Evolutionary conservation across 164 flowering plant genomes (phyloP), one percentile per base, ranked within the genome.

Genomic region (Vitis rotundifolia): DNA sequence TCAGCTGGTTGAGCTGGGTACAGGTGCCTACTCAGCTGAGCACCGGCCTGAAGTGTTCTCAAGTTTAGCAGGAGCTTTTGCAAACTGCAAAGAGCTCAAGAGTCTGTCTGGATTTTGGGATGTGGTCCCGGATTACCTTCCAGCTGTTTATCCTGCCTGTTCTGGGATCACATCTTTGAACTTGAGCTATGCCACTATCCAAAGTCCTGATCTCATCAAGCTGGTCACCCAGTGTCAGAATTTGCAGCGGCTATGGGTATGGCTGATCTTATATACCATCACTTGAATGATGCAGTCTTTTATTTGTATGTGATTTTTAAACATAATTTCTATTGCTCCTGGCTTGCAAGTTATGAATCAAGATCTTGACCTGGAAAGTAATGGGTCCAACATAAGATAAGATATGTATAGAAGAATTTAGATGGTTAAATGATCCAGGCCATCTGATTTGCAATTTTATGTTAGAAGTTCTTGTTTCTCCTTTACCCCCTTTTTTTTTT

Each of bases 91-190:
- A 76, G 76, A 80, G 51, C 85, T 94, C 49, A 85, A 77, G 84
- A 81, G 87, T 72, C 79, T 94, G 61, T 94, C 99, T 68, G 99
- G 97, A n/a, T 89, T 94, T 68, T 94, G 94, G 95, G 97, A 88
- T 71, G 92, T 82, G 9, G 84, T 74, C 49, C 91, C 93, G 9
- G 67, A 79, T 15, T 89, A 82, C 52, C 84, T 93, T 56, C 89
- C 92, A 1, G 85, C 89, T 56, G 12, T 89, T 15, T 87, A 84
- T 78, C 70, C 94, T 11, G 67, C 82, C 12, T 90, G 98, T 71
- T 63, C 86, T 14, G 73, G 90, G 19, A 78, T 93, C 16, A 93
- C 91, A 44, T 84, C 84, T 48, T 71, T 93, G 80, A 93, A 93
- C 80, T 74, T 91, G 84, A 90, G 92, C 68, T 86, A 93, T 78